Percentiles rank a stretch among this genome's conserved stretches.
These are phyloP conservation scores for Paraleonurus japonicus DNA, from an alignment of 257 asterid genomes.

Conservation along the genomic window DNA sequence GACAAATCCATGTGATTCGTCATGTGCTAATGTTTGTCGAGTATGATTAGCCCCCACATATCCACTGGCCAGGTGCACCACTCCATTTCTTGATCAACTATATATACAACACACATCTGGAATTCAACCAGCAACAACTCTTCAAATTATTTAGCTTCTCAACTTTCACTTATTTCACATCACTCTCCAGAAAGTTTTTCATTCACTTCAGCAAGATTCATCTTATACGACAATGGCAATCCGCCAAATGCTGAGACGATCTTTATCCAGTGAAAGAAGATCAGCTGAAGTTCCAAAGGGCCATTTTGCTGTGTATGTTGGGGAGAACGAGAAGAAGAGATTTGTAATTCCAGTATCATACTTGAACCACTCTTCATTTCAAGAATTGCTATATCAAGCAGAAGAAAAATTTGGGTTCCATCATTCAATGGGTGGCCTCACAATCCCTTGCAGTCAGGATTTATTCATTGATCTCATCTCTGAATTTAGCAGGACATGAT, in stretches of 20 bases:
- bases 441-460: too few species aligned
- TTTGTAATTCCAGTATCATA: too few species aligned
- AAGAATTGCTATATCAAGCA: too few species aligned
- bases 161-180: not conserved
- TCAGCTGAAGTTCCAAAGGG: too few species aligned
- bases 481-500: too few species aligned
- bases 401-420: too few species aligned
- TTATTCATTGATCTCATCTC: too few species aligned
- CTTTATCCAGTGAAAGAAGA: not conserved
- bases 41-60: constrained; percentile 15
- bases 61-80: not conserved
- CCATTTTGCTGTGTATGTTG: too few species aligned
- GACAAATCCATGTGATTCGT: constrained; percentile 37
- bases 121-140: constrained; percentile 14
- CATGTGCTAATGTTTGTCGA: constrained; percentile 24
- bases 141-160: not conserved
- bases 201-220: not conserved
- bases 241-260: too few species aligned
- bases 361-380: too few species aligned
- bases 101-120: not conserved
- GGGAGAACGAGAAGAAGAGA: too few species aligned
- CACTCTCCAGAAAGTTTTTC: not conserved
- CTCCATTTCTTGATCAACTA: not conserved
- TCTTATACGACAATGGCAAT: not conserved
- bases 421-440: too few species aligned